phyloP scores from a whole-genome alignment of 163 green algal species.

The Chloroidium sp. region DNA sequence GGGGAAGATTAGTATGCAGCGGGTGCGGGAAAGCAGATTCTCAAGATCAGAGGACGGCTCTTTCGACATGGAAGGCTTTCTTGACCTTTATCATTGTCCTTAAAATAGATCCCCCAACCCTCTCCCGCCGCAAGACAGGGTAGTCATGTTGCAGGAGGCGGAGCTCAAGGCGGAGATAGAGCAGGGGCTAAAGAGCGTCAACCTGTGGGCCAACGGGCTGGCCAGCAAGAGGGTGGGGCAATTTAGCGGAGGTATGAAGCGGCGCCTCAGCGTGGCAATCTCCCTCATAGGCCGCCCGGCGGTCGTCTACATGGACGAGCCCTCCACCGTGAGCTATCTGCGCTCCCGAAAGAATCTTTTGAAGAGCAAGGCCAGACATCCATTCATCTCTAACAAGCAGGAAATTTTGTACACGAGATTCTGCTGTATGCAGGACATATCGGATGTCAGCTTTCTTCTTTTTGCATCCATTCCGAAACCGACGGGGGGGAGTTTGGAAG shows the following conservation, averaged over 20 bases:
- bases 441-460: too few relatives aligned
- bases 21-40: too few relatives aligned
- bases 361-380: too few relatives aligned
- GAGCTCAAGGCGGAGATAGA: constrained; percentile 49
- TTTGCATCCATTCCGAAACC: too few relatives aligned
- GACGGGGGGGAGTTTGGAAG: too few relatives aligned
- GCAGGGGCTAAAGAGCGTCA: constrained; percentile 50
- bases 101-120: not conserved
- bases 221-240: constrained; percentile 57
- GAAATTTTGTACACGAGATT: not conserved
- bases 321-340: constrained; percentile 11
- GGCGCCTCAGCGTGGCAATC: constrained; percentile 65
- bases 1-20: too few relatives aligned
- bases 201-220: constrained; percentile 53
- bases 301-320: constrained; percentile 56
- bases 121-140: too few relatives aligned
- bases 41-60: too few relatives aligned
- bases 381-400: not conserved
- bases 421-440: too few relatives aligned
- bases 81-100: too few relatives aligned
- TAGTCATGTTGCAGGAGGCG: not conserved
- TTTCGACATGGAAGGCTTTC: too few relatives aligned
- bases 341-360: not conserved
- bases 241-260: constrained; percentile 66
- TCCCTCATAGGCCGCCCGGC: constrained; percentile 51